A percentile compares a stretch with the other conserved stretches of the same genome.
Conservation (phyloP, 495 filamentous ascomycete genomes). For the Saxophila tyrrhenica region DNA sequence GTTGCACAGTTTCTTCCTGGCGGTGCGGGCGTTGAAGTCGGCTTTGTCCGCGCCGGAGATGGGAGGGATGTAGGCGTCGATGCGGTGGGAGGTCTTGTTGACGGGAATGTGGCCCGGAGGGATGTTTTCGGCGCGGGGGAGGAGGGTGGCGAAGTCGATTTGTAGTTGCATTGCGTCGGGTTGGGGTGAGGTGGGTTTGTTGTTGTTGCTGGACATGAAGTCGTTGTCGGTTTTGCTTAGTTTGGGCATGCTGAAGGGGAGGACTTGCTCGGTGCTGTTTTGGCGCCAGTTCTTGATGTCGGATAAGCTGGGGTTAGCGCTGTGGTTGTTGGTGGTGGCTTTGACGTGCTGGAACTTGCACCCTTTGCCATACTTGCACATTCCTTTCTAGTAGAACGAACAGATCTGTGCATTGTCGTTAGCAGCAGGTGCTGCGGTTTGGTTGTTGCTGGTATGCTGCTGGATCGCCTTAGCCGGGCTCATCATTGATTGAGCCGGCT, state of each 20-base stretch:
- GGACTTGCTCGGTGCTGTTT: not conserved
- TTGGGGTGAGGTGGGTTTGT: not conserved
- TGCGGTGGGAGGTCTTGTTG: constrained; percentile 20
- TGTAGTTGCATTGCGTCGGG: not conserved
- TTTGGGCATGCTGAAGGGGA: constrained; percentile 1
- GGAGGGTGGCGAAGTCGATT: not conserved
- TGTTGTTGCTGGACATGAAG: constrained; percentile 4
- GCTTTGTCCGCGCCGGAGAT: constrained; percentile 10
- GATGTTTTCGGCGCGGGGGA: constrained; percentile 7
- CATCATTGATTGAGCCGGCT: not conserved
- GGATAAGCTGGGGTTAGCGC: not conserved
- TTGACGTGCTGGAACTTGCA: constrained; percentile 22
- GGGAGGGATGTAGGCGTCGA: constrained; percentile 18
- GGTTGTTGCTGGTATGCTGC: not conserved
- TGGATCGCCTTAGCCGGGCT: not conserved
- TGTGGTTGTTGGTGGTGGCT: not conserved
- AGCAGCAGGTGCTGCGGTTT: not conserved
- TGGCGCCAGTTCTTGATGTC: constrained; percentile 8
- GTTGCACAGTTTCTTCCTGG: constrained; percentile 24
- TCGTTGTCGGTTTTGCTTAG: constrained; percentile 7
- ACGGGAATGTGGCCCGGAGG: constrained; percentile 20
- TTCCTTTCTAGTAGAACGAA: constrained; percentile 23
- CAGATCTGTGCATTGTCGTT: constrained; percentile 8
- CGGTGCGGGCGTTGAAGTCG: constrained; percentile 17
- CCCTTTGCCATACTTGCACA: constrained; percentile 21